Base-by-base conservation (phyloP, 208 protist genomes). In the Leishmania guyanensis region DNA sequence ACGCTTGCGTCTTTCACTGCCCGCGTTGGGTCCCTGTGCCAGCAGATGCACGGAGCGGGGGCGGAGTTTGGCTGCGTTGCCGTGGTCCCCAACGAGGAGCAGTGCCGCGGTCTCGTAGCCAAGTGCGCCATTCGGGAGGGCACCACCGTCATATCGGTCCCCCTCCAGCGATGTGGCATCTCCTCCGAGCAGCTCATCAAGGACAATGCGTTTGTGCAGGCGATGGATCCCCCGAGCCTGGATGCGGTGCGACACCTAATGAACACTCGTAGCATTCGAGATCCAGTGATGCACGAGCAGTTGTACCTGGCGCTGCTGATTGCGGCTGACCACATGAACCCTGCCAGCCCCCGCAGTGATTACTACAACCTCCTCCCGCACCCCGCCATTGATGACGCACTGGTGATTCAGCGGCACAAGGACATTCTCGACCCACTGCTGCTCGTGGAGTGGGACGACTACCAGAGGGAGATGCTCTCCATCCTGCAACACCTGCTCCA, bases 391-490 rank as follows among this genome's bases (percentile, higher is more conserved):
- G 78, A 94, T 76, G 93, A 96, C 79, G 89, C 75, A 12, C 69
- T 58, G 33, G 93, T 89, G 29, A 94, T 96, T 69, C 64, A 73
- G 20, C 75, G 64, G n/a, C 86, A 96, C 87, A 96, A 96, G 82
- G 87, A 94, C 70, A 80, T 87, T 33, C 78, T 94, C 3, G 93
- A 94, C 77, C 89, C 93, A 4, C 68, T 91, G 77, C 60, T 88
- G 71, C 88, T 96, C 16, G 82, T 96, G 39, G 93, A 96, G 88
- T 96, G 93, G 91, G 91, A 96, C 78, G 93, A 94, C 82, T 90
- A 96, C 75, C 93, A 94, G 82, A 81, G 84, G n/a, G 90, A 91
- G 80, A 92, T 94, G 78, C 71, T 94, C 16, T 85, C 90, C 3
- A 69, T 94, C 17, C 79, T 93, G 68, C 88, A 88, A 46, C 85